A percentile compares a stretch with the other conserved stretches of the same genome.
phyloP scores from a whole-genome alignment of 192 early-diverging fungal species.

The Coemansia sp. region DNA sequence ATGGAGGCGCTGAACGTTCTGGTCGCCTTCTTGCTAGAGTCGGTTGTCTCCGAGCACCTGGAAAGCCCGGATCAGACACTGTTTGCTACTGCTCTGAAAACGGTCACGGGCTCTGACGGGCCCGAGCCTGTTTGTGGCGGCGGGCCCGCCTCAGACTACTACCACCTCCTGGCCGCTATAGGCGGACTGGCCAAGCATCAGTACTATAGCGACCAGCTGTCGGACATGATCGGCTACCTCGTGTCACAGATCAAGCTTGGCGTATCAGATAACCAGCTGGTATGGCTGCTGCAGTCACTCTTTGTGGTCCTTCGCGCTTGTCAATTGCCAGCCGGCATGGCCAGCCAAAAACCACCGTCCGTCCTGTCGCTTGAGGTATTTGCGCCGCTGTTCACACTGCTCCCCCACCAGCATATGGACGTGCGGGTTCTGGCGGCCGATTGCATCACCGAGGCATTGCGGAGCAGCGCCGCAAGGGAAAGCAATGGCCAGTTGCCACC shows the following conservation, averaged over 20 bases:
- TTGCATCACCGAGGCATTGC: slow-evolving; percentile 33
- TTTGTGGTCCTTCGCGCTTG: slow-evolving; percentile 13
- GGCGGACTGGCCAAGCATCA: slow-evolving; percentile 45
- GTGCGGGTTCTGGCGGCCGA: slow-evolving; percentile 27
- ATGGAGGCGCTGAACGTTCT: slow-evolving; percentile 48
- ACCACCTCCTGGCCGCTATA: slow-evolving; percentile 41
- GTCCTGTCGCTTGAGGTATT: slow-evolving; percentile 13
- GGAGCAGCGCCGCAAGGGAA: not conserved
- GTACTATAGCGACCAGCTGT: slow-evolving; percentile 43
- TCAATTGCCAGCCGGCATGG: not conserved
- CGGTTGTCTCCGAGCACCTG: slow-evolving; percentile 2
- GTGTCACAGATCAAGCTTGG: slow-evolving; percentile 26
- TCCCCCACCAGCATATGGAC: slow-evolving; percentile 9
- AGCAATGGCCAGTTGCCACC: not conserved
- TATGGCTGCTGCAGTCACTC: slow-evolving; percentile 27
- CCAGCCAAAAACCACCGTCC: not conserved
- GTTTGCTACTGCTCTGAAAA: slow-evolving; percentile 11
- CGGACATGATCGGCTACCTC: slow-evolving; percentile 36
- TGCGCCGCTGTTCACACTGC: slow-evolving; percentile 36
- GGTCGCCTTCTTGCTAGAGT: slow-evolving; percentile 33
- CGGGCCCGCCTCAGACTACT: slow-evolving; percentile 15
- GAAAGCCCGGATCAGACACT: slow-evolving; percentile 10
- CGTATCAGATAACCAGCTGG: not conserved
- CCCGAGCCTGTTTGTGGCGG: not conserved
- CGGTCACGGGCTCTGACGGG: not conserved